phyloP scores from a whole-genome alignment of 805 yeast species.

The Cyberlindnera mississippiensis region DNA sequence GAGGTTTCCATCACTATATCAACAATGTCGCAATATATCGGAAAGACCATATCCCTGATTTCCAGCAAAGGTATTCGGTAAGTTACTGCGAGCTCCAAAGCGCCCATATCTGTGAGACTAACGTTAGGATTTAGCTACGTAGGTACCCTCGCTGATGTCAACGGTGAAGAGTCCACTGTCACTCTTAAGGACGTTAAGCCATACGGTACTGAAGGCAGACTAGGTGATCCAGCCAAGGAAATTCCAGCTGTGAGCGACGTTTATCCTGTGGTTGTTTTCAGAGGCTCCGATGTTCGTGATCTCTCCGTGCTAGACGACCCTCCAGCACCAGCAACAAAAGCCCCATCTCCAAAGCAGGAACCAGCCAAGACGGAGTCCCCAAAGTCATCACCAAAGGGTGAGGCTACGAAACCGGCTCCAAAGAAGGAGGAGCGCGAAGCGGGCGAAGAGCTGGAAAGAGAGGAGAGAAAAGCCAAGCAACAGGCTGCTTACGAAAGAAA shows the following conservation, averaged over 20 bases:
- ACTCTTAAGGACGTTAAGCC: constrained; percentile 75
- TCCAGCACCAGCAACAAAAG: constrained; percentile 25
- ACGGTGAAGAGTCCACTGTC: constrained; percentile 87
- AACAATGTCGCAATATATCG: constrained; percentile 86
- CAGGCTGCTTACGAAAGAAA: constrained; percentile 12
- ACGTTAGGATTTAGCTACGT: constrained; percentile 47
- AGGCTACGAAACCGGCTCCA: too few species aligned
- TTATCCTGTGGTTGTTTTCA: constrained; percentile 75
- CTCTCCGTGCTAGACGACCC: constrained; percentile 76
- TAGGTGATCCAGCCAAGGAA: constrained; percentile 63
- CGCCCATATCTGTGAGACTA: too few species aligned
- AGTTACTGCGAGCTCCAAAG: too few species aligned
- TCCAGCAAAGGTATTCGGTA: constrained; percentile 66
- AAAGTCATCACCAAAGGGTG: background rate
- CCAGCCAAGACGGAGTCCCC: background rate
- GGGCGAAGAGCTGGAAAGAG: constrained; percentile 4
- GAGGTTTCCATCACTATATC: background rate
- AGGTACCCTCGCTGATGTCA: constrained; percentile 82
- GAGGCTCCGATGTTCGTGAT: constrained; percentile 91
- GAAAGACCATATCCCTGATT: constrained; percentile 79
- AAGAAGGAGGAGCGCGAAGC: constrained; percentile 1
- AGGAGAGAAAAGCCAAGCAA: constrained; percentile 3
- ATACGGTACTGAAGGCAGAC: constrained; percentile 90
- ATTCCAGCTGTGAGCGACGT: constrained; percentile 65
- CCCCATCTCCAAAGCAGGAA: background rate